Evolutionary conservation across 208 protist genomes (phyloP).

Genomic region (Crithidia thermophila): DNA sequence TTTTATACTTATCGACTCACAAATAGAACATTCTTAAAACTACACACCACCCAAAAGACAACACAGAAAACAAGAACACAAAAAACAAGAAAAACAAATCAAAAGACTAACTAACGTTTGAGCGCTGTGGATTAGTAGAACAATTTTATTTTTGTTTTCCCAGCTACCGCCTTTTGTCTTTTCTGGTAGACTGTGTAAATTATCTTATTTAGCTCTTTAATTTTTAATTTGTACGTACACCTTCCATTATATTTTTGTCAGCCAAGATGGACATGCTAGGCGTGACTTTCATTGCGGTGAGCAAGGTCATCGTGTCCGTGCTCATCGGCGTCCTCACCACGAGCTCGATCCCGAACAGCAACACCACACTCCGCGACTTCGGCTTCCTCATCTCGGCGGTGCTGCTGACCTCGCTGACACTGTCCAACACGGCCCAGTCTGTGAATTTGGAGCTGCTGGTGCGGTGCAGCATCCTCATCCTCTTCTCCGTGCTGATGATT

Average conservation of each 20-base stretch:
- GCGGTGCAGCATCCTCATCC: conserved; percentile 57
- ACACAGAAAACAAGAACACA: no score
- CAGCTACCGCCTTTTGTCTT: background rate
- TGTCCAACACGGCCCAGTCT: conserved; percentile 60
- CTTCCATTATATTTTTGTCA: background rate
- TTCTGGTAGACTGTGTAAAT: conserved; percentile 1
- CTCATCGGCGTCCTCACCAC: conserved; percentile 64
- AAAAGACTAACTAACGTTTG: background rate
- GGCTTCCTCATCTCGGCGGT: conserved; percentile 69
- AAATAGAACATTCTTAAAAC: no score
- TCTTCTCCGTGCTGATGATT: conserved; percentile 52
- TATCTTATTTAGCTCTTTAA: conserved; percentile 20
- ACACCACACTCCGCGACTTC: conserved; percentile 63
- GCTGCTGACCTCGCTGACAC: conserved; percentile 64
- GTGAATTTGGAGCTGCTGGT: conserved; percentile 28
- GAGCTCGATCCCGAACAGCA: conserved; percentile 51
- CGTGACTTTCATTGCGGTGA: conserved; percentile 70
- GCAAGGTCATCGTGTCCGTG: conserved; percentile 80
- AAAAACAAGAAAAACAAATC: background rate
- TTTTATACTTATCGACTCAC: no score
- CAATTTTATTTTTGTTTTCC: background rate
- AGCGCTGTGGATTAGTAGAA: background rate
- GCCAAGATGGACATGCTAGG: conserved; percentile 50
- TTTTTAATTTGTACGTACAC: conserved; percentile 14
- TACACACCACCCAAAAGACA: no score